Conservation (phyloP, 495 filamentous ascomycete genomes). For the Penicillium steckii region DNA sequence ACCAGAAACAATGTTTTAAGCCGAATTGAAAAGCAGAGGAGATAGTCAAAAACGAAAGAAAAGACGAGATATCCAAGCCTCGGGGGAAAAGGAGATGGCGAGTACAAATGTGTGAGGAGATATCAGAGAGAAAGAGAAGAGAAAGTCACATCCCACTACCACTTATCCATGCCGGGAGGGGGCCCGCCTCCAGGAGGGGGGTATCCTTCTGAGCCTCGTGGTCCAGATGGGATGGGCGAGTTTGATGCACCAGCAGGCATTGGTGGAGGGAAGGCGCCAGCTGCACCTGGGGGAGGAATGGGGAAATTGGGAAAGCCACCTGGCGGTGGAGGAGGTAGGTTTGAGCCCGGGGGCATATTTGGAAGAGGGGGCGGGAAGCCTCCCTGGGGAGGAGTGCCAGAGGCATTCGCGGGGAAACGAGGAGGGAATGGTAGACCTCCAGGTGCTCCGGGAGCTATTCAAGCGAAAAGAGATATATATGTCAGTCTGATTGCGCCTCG, state of each 20-base stretch:
- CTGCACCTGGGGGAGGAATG: slow-evolving; percentile 34
- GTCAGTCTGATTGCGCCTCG: slow-evolving; percentile 17
- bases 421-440: slow-evolving; percentile 66
- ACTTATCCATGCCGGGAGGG: background rate
- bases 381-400: slow-evolving; percentile 34
- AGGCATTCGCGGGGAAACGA: slow-evolving; percentile 41
- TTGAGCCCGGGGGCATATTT: slow-evolving; percentile 42
- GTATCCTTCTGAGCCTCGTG: slow-evolving; percentile 34
- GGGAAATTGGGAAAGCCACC: slow-evolving; percentile 58
- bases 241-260: slow-evolving; percentile 22
- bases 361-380: slow-evolving; percentile 29
- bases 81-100: too few species aligned
- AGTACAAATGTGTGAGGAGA: too few species aligned
- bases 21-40: background rate
- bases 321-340: slow-evolving; percentile 66
- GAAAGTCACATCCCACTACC: background rate
- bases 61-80: too few species aligned
- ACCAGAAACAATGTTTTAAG: background rate
- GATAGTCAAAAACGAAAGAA: background rate
- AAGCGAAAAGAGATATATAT: slow-evolving; percentile 2
- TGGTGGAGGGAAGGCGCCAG: slow-evolving; percentile 27
- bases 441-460: slow-evolving; percentile 52
- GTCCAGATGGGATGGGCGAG: slow-evolving; percentile 25
- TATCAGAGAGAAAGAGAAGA: background rate
- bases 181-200: slow-evolving; percentile 21